Conservation (phyloP, 2,329 filamentous ascomycete species). For the Fusarium hostae region DNA sequence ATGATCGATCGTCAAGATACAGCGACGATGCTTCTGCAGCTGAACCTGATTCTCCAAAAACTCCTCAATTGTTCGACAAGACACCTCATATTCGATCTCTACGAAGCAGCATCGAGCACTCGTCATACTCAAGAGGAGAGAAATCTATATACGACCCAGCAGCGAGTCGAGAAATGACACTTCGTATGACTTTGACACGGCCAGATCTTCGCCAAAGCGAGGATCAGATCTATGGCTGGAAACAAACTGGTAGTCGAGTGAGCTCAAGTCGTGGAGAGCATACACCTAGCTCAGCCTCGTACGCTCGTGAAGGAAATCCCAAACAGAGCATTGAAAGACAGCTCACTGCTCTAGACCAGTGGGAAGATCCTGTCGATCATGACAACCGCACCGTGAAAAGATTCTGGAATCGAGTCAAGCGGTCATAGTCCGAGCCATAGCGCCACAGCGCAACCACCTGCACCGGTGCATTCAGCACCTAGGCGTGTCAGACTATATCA, state of each 20-base stretch:
- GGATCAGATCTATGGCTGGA: conserved; percentile 77
- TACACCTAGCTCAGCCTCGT: conserved; percentile 32
- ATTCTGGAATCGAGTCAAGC: conserved; percentile 71
- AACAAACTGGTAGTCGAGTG: conserved; percentile 58
- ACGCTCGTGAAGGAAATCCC: conserved; percentile 50
- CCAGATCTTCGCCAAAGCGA: conserved; percentile 85
- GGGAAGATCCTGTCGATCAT: conserved; percentile 46
- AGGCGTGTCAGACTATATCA: neutral
- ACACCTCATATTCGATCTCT: conserved; percentile 46
- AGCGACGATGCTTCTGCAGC: conserved; percentile 66
- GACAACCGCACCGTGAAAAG: conserved; percentile 69
- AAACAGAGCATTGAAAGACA: conserved; percentile 67
- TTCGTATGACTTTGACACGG: conserved; percentile 93
- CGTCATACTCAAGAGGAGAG: conserved; percentile 49
- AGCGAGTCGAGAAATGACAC: conserved; percentile 85
- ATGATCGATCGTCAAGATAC: conserved; percentile 66
- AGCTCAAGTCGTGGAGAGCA: conserved; percentile 53
- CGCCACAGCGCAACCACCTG: neutral
- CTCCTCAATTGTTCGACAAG: conserved; percentile 62
- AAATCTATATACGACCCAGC: conserved; percentile 62
- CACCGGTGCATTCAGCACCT: neutral
- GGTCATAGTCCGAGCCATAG: conserved; percentile 46
- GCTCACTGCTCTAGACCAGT: conserved; percentile 64
- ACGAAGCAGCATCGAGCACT: conserved; percentile 44
- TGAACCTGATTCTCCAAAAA: conserved; percentile 70